phyloP scores from a whole-genome alignment of 192 early-diverging fungal species.

The Backusella tarrabulga region DNA sequence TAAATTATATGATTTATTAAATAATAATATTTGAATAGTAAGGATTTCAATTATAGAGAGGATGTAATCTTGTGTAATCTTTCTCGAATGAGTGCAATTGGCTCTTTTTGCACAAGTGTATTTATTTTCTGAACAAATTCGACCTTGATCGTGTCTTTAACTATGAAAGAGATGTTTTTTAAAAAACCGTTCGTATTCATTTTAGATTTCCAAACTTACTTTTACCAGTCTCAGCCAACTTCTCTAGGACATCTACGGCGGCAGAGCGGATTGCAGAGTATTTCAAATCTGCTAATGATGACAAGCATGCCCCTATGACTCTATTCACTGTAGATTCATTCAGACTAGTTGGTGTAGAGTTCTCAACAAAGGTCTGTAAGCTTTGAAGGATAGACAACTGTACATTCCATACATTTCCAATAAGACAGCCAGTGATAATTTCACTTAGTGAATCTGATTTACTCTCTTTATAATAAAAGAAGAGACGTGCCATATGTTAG shows the following conservation, averaged over 20 bases:
- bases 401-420: slow-evolving; percentile 84
- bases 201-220: background rate
- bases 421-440: slow-evolving; percentile 49
- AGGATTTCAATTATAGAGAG: too few species aligned
- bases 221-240: background rate
- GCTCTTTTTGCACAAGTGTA: slow-evolving; percentile 1
- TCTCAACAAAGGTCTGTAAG: slow-evolving; percentile 54
- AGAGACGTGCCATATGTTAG: background rate
- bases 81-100: slow-evolving; percentile 17
- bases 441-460: slow-evolving; percentile 37
- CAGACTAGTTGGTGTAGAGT: background rate
- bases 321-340: slow-evolving; percentile 20
- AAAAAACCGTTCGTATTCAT: background rate
- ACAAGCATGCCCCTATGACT: slow-evolving; percentile 44
- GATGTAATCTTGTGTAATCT: background rate
- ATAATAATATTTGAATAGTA: too few species aligned
- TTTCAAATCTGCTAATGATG: slow-evolving; percentile 58
- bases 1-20: too few species aligned
- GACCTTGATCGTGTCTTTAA: background rate
- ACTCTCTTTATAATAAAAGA: background rate
- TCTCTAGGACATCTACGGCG: slow-evolving; percentile 44
- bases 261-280: slow-evolving; percentile 63
- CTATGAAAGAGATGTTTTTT: background rate
- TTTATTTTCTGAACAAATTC: background rate
- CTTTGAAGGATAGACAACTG: slow-evolving; percentile 69